A percentile compares a stretch with the other conserved stretches of the same genome.
These are phyloP conservation scores for Chlamydomonas schloesseri DNA, from an alignment of 139 green algal genomes.

Conservation along the genomic window DNA sequence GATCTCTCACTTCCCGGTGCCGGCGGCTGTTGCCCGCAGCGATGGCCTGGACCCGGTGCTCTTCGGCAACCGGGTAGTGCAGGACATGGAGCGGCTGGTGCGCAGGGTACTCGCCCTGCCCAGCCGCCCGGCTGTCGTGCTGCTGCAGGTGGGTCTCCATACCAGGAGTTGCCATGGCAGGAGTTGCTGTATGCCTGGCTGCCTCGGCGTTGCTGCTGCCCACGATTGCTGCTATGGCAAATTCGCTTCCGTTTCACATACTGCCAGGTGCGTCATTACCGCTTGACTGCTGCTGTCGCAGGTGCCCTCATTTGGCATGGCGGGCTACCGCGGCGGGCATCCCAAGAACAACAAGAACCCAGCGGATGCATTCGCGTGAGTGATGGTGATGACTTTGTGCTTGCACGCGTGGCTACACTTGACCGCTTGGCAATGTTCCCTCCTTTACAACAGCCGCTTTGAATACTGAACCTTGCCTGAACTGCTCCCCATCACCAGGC, in stretches of 20 bases:
- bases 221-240: too few relatives aligned
- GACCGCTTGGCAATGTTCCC: too few relatives aligned
- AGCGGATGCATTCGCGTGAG: not conserved
- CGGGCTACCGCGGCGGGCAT: not conserved
- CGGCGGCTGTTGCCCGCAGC: too few relatives aligned
- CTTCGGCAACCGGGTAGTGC: slow-evolving; percentile 7
- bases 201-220: too few relatives aligned
- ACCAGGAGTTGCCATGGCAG: too few relatives aligned
- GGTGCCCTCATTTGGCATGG: not conserved
- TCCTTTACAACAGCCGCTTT: too few relatives aligned
- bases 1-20: too few relatives aligned
- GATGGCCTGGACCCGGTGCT: not conserved
- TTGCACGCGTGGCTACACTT: too few relatives aligned
- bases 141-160: slow-evolving; percentile 20
- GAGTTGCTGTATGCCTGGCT: too few relatives aligned
- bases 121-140: slow-evolving; percentile 1
- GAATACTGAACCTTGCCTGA: not conserved
- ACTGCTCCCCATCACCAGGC: not conserved
- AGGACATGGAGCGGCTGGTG: slow-evolving; percentile 23
- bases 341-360: slow-evolving; percentile 1
- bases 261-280: too few relatives aligned
- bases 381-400: too few relatives aligned
- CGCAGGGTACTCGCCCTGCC: slow-evolving; percentile 7
- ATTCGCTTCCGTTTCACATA: too few relatives aligned
- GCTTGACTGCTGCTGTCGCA: slow-evolving; percentile 24